Percentiles rank a stretch among this genome's conserved stretches.
phyloP scores from a whole-genome alignment of 2,329 filamentous ascomycete genomes.

The Aspergillus tamarii region DNA sequence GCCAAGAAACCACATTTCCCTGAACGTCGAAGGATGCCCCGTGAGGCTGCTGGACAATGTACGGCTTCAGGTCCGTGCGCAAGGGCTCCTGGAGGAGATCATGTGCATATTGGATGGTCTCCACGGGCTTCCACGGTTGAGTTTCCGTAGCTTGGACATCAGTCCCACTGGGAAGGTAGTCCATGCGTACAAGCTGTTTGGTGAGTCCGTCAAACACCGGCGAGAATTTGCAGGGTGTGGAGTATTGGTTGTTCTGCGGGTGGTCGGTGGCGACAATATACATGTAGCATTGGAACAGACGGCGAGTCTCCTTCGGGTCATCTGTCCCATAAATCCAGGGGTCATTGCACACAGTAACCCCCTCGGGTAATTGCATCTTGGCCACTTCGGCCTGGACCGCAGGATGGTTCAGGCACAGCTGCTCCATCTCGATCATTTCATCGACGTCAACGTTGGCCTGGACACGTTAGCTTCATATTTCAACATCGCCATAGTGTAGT shows the following conservation, averaged over 20 bases:
- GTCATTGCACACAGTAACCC: conserved; percentile 56
- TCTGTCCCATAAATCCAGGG: conserved; percentile 70
- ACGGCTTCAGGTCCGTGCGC: conserved; percentile 64
- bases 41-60: conserved; percentile 67
- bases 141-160: conserved; percentile 62
- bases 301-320: conserved; percentile 40
- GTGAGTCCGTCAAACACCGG: conserved; percentile 60
- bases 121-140: conserved; percentile 59
- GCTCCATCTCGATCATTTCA: conserved; percentile 63
- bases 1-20: conserved; percentile 63
- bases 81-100: conserved; percentile 67
- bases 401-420: conserved; percentile 58
- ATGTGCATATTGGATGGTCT: conserved; percentile 58
- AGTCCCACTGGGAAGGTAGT: conserved; percentile 68
- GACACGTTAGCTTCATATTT: conserved; percentile 30
- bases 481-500: neutral
- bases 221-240: conserved; percentile 41
- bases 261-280: conserved; percentile 41
- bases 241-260: conserved; percentile 42
- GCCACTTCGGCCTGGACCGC: conserved; percentile 61
- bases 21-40: conserved; percentile 65
- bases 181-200: conserved; percentile 69
- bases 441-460: conserved; percentile 63
- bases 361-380: conserved; percentile 58
- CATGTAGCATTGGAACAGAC: conserved; percentile 47